Base-by-base conservation (phyloP, 2,329 filamentous ascomycete genomes). In the Pseudofabraea citricarpa region DNA sequence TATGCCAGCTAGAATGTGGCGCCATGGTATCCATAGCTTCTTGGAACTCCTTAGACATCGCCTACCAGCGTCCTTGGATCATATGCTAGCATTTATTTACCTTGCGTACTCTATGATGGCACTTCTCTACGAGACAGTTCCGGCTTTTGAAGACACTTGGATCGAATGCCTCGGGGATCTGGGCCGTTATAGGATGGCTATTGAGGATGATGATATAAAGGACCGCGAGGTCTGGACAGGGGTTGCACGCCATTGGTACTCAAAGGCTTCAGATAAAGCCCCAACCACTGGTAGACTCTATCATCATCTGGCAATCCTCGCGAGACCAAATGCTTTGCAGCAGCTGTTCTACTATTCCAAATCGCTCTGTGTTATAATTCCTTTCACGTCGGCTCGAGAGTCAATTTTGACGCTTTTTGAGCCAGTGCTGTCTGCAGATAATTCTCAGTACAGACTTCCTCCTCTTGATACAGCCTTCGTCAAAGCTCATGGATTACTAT, bases 1-100 rank as follows among this genome's bases (percentile, higher is more conserved):
- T 0, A 96, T 97, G 88, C 90, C 91, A 0, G 89, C 87, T 0
- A 72, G 91, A 0, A 93, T 97, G 87, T 97, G 93, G 93, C 75
- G 88, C 0, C 0, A 74, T 87, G 91, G 87, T 0, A 96, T 97
- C 3, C 89, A 94, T 58, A 83, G 81, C 0, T 93, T 93, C 45
- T 71, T 95, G 0, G 88, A 95, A 52, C 62, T 94, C 0, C 63
- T 95, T 0, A 73, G 88, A 0, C 81, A 87, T 51, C 77, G 83
- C 2, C 68, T 95, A 0, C 91, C 90, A 0, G 74, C 73, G 0
- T 90, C 86, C 2, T 66, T 90, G 1, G 90, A 96, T 39, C 86
- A 94, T 43, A 96, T 97, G 90, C 68, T 95, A 0, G 81, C 83
- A 0, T 97, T 95, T 43, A 89, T 97, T 1, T 94, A 94, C 49